These are phyloP conservation scores for Boeremia lycopersici DNA, from an alignment of 2,329 filamentous ascomycete genomes.

Conservation along the genomic window DNA sequence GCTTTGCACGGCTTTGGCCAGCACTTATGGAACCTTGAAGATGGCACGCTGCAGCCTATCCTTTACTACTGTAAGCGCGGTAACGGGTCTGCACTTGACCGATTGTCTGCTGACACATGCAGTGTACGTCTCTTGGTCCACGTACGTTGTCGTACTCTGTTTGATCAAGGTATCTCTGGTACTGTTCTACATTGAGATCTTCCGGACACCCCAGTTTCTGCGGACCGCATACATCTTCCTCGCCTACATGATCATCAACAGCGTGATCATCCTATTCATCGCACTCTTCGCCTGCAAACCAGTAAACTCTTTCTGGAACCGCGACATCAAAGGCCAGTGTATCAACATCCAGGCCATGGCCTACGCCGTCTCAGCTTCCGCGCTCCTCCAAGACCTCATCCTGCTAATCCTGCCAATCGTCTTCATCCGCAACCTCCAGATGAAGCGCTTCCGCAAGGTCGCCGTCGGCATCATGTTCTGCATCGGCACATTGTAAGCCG, in stretches of 20 bases:
- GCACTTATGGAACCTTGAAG: conserved; percentile 28
- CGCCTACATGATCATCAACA: conserved; percentile 22
- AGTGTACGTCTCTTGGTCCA: conserved; percentile 28
- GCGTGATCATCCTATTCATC: conserved; percentile 24
- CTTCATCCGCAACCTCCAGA: conserved; percentile 29
- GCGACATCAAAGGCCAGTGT: conserved; percentile 29
- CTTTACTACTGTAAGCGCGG: not conserved
- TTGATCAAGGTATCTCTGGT: conserved; percentile 33
- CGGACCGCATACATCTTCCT: conserved; percentile 22
- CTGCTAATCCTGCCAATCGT: conserved; percentile 30
- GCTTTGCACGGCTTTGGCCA: conserved; percentile 22
- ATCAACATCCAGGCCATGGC: conserved; percentile 24
- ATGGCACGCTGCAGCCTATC: not conserved
- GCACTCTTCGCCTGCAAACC: conserved; percentile 32
- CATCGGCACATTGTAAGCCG: conserved; percentile 28
- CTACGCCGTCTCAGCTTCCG: conserved; percentile 26
- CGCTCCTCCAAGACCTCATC: conserved; percentile 32
- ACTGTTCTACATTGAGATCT: conserved; percentile 38
- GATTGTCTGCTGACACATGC: not conserved
- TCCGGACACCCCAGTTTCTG: conserved; percentile 18
- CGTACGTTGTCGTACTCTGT: conserved; percentile 26
- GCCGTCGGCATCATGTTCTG: conserved; percentile 32
- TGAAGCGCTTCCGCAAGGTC: conserved; percentile 23
- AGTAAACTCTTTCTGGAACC: conserved; percentile 31
- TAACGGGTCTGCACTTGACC: no score